A percentile compares a stretch with the other conserved stretches of the same genome.
Evolutionary conservation across 768 basidiomycete genomes (phyloP).

Genomic region (Boletus rubescentipes): DNA sequence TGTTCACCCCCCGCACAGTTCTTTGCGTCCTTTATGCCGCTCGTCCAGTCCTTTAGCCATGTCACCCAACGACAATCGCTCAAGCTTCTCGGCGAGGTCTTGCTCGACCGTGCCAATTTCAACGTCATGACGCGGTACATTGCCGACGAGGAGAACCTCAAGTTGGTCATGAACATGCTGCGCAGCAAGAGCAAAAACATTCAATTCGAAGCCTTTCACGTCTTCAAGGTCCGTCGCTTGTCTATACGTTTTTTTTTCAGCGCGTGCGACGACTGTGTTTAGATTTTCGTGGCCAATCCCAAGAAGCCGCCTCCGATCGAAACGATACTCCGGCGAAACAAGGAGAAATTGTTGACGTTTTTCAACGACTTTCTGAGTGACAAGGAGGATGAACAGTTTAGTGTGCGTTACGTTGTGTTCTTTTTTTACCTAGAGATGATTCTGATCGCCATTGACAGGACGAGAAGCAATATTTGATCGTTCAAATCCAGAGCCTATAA

Average conservation of each 20-base stretch:
- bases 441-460: slow-evolving; percentile 42
- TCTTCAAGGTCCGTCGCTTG: slow-evolving; percentile 80
- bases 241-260: not conserved
- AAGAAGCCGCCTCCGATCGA: slow-evolving; percentile 98
- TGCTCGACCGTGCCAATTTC: slow-evolving; percentile 97
- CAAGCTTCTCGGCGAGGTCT: slow-evolving; percentile 96
- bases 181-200: slow-evolving; percentile 99
- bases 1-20: slow-evolving; percentile 56
- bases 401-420: slow-evolving; percentile 42
- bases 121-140: slow-evolving; percentile 99
- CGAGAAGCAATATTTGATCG: slow-evolving; percentile 95
- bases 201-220: slow-evolving; percentile 99
- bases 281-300: slow-evolving; percentile 99
- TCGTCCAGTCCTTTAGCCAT: slow-evolving; percentile 93
- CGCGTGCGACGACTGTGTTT: not conserved
- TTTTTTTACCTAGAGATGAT: not conserved
- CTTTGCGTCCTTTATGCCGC: slow-evolving; percentile 90
- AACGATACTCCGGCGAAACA: slow-evolving; percentile 85
- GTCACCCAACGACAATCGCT: slow-evolving; percentile 99
- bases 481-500: slow-evolving; percentile 82
- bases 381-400: slow-evolving; percentile 98
- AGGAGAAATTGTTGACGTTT: slow-evolving; percentile 91
- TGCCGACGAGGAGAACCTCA: slow-evolving; percentile 90
- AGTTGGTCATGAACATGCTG: slow-evolving; percentile 99
- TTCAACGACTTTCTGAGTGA: slow-evolving; percentile 96